Conservation (phyloP, 2,329 filamentous ascomycete species). For the Basipetospora chlamydospora region DNA sequence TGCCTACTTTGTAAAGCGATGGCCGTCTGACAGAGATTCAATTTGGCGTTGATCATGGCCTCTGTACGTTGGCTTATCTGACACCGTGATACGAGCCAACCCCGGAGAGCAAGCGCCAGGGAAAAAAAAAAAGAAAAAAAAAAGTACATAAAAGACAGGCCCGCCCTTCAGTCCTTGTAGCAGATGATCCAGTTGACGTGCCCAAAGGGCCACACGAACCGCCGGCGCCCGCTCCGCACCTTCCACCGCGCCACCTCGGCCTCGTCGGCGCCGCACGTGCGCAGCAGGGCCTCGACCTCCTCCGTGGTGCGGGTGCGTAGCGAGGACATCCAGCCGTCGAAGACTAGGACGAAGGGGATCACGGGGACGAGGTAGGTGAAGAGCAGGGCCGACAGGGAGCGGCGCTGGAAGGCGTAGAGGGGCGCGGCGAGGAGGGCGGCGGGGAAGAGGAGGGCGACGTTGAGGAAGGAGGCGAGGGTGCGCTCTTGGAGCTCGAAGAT, state of each 20-base stretch:
- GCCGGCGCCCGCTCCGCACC: slow-evolving; percentile 29
- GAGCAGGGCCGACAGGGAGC: slow-evolving; percentile 35
- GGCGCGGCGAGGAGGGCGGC: slow-evolving; percentile 37
- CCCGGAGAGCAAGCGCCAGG: too few species aligned
- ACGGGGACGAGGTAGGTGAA: slow-evolving; percentile 54
- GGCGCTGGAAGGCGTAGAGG: slow-evolving; percentile 35
- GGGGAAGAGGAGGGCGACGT: slow-evolving; percentile 36
- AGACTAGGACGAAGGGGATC: slow-evolving; percentile 50
- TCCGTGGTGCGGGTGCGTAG: slow-evolving; percentile 51
- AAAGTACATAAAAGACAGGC: too few species aligned
- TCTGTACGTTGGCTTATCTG: too few species aligned
- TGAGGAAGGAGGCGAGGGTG: slow-evolving; percentile 35
- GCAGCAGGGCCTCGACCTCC: slow-evolving; percentile 48
- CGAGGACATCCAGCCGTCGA: slow-evolving; percentile 55
- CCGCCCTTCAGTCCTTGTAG: slow-evolving; percentile 17
- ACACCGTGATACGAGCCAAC: too few species aligned
- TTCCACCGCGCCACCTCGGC: slow-evolving; percentile 27
- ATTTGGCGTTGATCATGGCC: too few species aligned
- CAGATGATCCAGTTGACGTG: slow-evolving; percentile 38
- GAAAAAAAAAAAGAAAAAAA: too few species aligned
- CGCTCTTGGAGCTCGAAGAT: slow-evolving; percentile 67
- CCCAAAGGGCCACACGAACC: slow-evolving; percentile 35
- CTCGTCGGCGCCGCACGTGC: slow-evolving; percentile 24
- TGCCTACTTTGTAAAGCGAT: too few species aligned
- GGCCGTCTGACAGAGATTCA: too few species aligned